Evolutionary conservation across 2,329 filamentous ascomycete genomes (phyloP), one percentile per base, ranked within the genome.

Genomic region (Exophiala sideris): DNA sequence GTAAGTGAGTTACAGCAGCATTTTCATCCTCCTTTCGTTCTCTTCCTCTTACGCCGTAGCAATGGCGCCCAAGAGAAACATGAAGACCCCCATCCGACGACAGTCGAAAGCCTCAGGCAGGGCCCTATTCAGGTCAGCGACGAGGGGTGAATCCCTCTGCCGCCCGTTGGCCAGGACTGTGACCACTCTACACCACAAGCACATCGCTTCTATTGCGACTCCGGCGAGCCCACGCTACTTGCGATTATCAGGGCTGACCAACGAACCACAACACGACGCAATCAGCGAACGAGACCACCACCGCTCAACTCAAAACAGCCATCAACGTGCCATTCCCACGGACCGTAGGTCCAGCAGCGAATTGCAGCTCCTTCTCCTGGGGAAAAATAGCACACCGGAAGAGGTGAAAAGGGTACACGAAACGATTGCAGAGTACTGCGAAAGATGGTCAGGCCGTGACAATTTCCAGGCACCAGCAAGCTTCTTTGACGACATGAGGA

Each of bases 401-500:
- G 47, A 54, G 5, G 41, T 45, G 7, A 35, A 39, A 12, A n/a
- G 40, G 3, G 18, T 51, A 8, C 32, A 54, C 5, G 34, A 41
- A 21, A 44, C 35, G 12, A 45, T 54, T 21, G 46, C 33, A 14
- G 40, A 45, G 11, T 57, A 57, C 40, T 52, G 54, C 38, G n/a
- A 35, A 16, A 35, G 38, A 45, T 57, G 50, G 50, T 41, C 39
- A 20, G 21, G 47, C n/a, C 21, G 11, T 16, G 16, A 16, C 18
- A 16, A n/a, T 9, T 8, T 33, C 21, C 50, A 38, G 21, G 51
- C 47, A 6, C 38, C 51, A 32, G 18, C 38, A 12, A 54, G 32
- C 40, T 44, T 57, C 24, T 48, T 57, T 18, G 32, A 50, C 5
- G 55, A 57, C 32, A 51, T 57, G 44, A 51, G 16, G 29, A 32